Base-by-base conservation (phyloP, 768 basidiomycete species). In the Boletus reticulatus region DNA sequence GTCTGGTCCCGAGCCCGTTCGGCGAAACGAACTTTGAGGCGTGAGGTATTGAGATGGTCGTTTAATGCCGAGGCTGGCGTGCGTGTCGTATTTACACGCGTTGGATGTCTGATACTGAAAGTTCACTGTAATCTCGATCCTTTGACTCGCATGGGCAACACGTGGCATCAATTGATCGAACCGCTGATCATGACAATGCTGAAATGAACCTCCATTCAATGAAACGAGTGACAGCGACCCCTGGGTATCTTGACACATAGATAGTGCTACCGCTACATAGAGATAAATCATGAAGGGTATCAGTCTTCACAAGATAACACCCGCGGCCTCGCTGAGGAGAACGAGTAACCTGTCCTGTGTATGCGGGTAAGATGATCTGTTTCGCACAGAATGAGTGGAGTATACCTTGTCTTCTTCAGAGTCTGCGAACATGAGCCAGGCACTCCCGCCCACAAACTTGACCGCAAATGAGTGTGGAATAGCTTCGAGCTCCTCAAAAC, bases 401-500 rank as follows among this genome's bases (percentile, higher is more conserved):
- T 73, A 6, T 56, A 80, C 84, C 78, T 87, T 87, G 55, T 85
- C 85, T 57, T 82, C 78, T 66, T 84, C 84, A 20, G 78, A 77
- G 64, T 87, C 85, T 8, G 83, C 74, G 55, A 75, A 88, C 73
- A 87, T 73, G 39, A 79, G 73, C 84, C 84, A 87, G 27, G 72
- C 73, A 9, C 70, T 73, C 6, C 67, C 78, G 52, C 80, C 76
- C 36, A 72, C 74, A 65, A 87, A 85, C 56, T 84, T 84, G 27
- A 88, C 70, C 3, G 81, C 87, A 69, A 88, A 87, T 1, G 87
- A 85, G 55, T 83, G 75, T 4, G 83, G 78, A 48, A 88, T 85
- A 11, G 85, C 79, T 64, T 84, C 78, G 34, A 88, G 67, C 44
- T 86, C 83, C 53, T 88, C 86, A 54, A 82, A 85, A 6, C 86